A percentile compares a stretch with the other conserved stretches of the same genome.
Evolutionary conservation across 768 basidiomycete genomes (phyloP).

Genomic region (Chiua virens): DNA sequence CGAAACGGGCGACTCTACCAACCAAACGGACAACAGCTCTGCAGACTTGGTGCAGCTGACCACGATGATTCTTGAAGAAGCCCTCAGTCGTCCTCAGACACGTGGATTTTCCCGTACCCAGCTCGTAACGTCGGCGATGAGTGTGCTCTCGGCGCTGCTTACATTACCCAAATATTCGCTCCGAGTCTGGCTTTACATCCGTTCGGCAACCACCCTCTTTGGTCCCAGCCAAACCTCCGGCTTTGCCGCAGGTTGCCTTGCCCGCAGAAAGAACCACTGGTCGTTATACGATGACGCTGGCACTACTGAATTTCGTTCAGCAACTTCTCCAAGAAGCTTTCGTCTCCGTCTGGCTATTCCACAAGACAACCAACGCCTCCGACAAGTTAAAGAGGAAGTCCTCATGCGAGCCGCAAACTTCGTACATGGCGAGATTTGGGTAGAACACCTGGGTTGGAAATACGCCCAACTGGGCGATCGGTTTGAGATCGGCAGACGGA

Average conservation of each 20-base stretch:
- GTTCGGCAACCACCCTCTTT: slow-evolving; percentile 76
- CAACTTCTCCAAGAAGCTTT: slow-evolving; percentile 75
- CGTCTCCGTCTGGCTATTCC: slow-evolving; percentile 47
- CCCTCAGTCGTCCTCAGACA: slow-evolving; percentile 53
- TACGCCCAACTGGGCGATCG: slow-evolving; percentile 79
- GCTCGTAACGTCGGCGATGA: slow-evolving; percentile 79
- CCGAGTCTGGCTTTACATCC: slow-evolving; percentile 85
- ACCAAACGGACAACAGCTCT: slow-evolving; percentile 52
- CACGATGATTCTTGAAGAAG: slow-evolving; percentile 79
- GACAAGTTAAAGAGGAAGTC: slow-evolving; percentile 81
- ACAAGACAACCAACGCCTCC: slow-evolving; percentile 58
- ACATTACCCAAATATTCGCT: slow-evolving; percentile 73
- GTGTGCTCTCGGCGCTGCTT: slow-evolving; percentile 75
- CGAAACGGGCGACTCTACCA: slow-evolving; percentile 37
- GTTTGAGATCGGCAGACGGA: slow-evolving; percentile 75
- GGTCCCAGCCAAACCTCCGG: slow-evolving; percentile 56
- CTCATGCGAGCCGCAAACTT: slow-evolving; percentile 74
- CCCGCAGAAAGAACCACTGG: slow-evolving; percentile 69
- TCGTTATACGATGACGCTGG: slow-evolving; percentile 79
- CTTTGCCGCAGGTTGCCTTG: slow-evolving; percentile 64
- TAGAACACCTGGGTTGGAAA: slow-evolving; percentile 83
- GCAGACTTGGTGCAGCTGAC: slow-evolving; percentile 79
- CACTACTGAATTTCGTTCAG: slow-evolving; percentile 74
- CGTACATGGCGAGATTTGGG: slow-evolving; percentile 87
- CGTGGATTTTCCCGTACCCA: slow-evolving; percentile 50